Evolutionary conservation across 1,284 basidiomycete species (phyloP).

Genomic region (Trichosporon coremiiforme): DNA sequence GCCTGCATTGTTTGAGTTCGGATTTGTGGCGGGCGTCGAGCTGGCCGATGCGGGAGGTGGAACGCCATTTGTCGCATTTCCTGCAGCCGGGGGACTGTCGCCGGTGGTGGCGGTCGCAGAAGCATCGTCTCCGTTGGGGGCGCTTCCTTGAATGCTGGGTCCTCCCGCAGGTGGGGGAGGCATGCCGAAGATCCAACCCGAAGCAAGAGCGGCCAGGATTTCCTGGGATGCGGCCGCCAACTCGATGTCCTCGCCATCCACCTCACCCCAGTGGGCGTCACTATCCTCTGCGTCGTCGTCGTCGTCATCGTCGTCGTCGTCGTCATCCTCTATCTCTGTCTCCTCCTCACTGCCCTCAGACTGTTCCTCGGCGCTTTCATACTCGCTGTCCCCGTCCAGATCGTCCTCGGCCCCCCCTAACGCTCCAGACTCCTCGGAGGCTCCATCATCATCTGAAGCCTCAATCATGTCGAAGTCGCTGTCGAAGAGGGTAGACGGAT

Average conservation of each 20-base stretch:
- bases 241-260: neutral
- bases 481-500: neutral
- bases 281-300: neutral
- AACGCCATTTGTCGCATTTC: neutral
- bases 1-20: neutral
- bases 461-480: neutral
- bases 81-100: neutral
- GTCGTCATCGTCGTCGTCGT: neutral
- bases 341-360: neutral
- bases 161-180: neutral
- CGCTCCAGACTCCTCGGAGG: neutral
- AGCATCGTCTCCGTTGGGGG: neutral
- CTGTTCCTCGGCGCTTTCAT: neutral
- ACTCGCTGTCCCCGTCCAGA: neutral
- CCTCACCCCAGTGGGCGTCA: neutral
- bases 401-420: neutral
- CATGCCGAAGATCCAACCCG: neutral
- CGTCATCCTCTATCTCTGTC: neutral
- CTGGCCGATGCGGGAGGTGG: neutral
- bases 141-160: neutral
- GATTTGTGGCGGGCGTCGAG: too few relatives aligned
- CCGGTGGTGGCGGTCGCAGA: neutral
- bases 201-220: neutral
- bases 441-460: neutral
- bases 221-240: neutral